phyloP scores from a whole-genome alignment of 805 yeast species.

The Phaffomyces opuntiae region DNA sequence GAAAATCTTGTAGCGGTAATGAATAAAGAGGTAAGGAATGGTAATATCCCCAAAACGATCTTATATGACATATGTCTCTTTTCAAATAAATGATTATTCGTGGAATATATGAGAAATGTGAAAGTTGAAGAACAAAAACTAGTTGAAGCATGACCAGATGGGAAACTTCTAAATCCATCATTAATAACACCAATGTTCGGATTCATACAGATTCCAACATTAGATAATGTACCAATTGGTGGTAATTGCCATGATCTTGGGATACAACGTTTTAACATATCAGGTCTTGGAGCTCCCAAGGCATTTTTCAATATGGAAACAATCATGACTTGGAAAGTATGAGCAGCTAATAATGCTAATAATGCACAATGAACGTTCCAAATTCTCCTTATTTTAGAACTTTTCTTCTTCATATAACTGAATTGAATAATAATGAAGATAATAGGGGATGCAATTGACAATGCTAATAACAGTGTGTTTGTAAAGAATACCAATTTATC shows the following conservation, averaged over 20 bases:
- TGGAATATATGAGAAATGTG: slow-evolving; percentile 28
- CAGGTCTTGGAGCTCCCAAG: slow-evolving; percentile 47
- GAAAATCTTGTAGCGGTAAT: slow-evolving; percentile 37
- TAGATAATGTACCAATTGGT: slow-evolving; percentile 30
- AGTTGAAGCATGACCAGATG: slow-evolving; percentile 50
- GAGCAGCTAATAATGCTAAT: slow-evolving; percentile 31
- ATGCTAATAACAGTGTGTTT: slow-evolving; percentile 23
- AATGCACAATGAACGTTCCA: slow-evolving; percentile 38
- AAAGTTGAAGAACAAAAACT: slow-evolving; percentile 40
- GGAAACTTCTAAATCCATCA: slow-evolving; percentile 53
- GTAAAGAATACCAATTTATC: slow-evolving; percentile 29
- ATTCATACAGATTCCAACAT: slow-evolving; percentile 41
- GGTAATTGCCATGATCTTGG: slow-evolving; percentile 32
- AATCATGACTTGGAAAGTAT: slow-evolving; percentile 30
- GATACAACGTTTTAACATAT: slow-evolving; percentile 41
- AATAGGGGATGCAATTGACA: slow-evolving; percentile 21
- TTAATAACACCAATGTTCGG: slow-evolving; percentile 26
- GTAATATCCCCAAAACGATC: slow-evolving; percentile 27
- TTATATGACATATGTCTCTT: slow-evolving; percentile 30
- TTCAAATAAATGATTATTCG: slow-evolving; percentile 30
- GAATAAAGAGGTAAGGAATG: slow-evolving; percentile 28
- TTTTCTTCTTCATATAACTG: slow-evolving; percentile 13
- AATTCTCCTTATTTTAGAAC: slow-evolving; percentile 18
- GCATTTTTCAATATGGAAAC: slow-evolving; percentile 41
- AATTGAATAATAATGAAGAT: slow-evolving; percentile 20